Percentiles rank a stretch among this genome's conserved stretches.
Conservation (phyloP, 1,284 basidiomycete species). For the Malassezia psittaci region DNA sequence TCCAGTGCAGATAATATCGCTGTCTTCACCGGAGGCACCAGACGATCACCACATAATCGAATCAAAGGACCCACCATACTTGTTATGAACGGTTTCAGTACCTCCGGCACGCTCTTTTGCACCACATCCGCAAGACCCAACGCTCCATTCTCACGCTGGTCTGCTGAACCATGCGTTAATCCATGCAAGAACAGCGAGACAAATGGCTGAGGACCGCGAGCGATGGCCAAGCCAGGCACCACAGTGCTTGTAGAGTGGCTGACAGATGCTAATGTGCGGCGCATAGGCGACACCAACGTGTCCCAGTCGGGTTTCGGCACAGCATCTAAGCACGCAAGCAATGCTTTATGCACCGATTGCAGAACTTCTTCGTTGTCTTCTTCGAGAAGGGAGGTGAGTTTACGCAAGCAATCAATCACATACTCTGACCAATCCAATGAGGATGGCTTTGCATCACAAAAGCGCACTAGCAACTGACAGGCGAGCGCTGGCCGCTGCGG, state of each 20-base stretch:
- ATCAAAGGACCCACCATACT: conserved; percentile 93
- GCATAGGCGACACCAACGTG: conserved; percentile 57
- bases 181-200: conserved; percentile 84
- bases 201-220: conserved; percentile 77
- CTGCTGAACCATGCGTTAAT: conserved; percentile 51
- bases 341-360: conserved; percentile 68
- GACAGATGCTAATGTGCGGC: conserved; percentile 74
- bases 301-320: conserved; percentile 87
- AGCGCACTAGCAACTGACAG: conserved; percentile 33
- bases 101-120: conserved; percentile 72
- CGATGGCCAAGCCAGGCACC: conserved; percentile 57
- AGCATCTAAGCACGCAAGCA: conserved; percentile 81
- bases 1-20: conserved; percentile 41
- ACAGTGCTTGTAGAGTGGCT: conserved; percentile 62
- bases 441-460: conserved; percentile 32
- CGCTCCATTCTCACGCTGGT: conserved; percentile 73
- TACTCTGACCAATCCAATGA: conserved; percentile 52
- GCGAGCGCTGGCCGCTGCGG: conserved; percentile 28
- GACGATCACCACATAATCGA: conserved; percentile 46
- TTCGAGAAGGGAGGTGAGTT: conserved; percentile 73
- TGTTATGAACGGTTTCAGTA: conserved; percentile 92
- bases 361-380: conserved; percentile 67
- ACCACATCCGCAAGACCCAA: conserved; percentile 90
- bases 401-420: conserved; percentile 88
- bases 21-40: conserved; percentile 41